Evolutionary conservation across 805 yeast genomes (phyloP).

Genomic region (Pichia occidentalis): DNA sequence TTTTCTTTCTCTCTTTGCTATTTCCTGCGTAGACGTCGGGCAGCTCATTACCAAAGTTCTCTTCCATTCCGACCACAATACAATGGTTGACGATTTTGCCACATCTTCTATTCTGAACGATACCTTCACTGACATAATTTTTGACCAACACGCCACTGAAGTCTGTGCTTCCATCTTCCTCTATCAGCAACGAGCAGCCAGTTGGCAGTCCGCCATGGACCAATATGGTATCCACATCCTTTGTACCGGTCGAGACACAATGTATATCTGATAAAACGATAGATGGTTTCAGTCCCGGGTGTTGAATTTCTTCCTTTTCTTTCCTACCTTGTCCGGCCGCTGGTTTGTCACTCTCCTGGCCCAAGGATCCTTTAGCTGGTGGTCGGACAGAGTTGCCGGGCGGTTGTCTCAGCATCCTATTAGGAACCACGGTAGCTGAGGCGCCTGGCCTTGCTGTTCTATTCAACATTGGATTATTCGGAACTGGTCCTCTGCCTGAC

Average conservation of each 20-base stretch:
- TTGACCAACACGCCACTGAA: slow-evolving; percentile 67
- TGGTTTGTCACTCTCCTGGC: no score
- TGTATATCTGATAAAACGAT: slow-evolving; percentile 59
- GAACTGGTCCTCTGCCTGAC: slow-evolving; percentile 9
- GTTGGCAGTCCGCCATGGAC: slow-evolving; percentile 83
- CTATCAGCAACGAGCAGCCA: slow-evolving; percentile 62
- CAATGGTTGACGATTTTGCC: slow-evolving; percentile 39
- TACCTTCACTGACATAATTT: slow-evolving; percentile 70
- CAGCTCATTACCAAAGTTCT: slow-evolving; percentile 56
- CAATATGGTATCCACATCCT: slow-evolving; percentile 66
- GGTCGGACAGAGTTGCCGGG: background rate
- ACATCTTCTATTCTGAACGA: slow-evolving; percentile 51
- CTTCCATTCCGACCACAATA: slow-evolving; percentile 54
- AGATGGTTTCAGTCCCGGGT: slow-evolving; percentile 73
- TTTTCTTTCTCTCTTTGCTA: slow-evolving; percentile 57
- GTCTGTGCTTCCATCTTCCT: slow-evolving; percentile 86
- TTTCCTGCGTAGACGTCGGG: slow-evolving; percentile 76
- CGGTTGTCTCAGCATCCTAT: background rate
- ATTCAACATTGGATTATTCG: slow-evolving; percentile 9
- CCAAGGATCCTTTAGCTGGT: no score
- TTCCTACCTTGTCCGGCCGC: background rate
- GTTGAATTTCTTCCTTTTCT: slow-evolving; percentile 13
- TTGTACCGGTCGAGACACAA: slow-evolving; percentile 73
- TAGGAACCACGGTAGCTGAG: background rate
- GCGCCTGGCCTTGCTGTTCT: slow-evolving; percentile 9